Evolutionary conservation across 228 moss, liverwort and hornwort species (phyloP), one percentile per base, ranked within the genome.

Genomic region (Sphagnum magellanicum): DNA sequence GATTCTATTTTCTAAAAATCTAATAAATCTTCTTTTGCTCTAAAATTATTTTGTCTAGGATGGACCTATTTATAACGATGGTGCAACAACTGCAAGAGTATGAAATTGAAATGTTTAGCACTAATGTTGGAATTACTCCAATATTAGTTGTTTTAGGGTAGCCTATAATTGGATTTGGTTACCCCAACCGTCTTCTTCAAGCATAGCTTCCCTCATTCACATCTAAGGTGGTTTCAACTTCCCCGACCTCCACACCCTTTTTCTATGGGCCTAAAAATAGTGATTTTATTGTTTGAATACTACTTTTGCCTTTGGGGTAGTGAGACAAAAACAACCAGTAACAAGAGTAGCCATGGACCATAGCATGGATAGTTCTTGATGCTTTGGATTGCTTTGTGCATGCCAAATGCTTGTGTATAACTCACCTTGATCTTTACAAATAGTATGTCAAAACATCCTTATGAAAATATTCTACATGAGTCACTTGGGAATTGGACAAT

Each of bases 11-110:
- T 17, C 0, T 0, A 17, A 17, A 17, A 17, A 17, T 17, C 17
- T 17, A 0, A 17, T 17, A 17, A 17, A 17, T 17, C 17, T 17
- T 17, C 17, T 0, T 17, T 17, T 17, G 17, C 17, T 17, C 17
- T 17, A 17, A 17, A 17, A 17, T 17, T 55, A 12, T 55, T 0
- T 55, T 67, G 66, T 15, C 8, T 64, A 52, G 17, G 17, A 17
- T 17, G 17, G 17, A 17, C 68, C 57, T 67, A 12, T 68, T 60
- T 83, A 82, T 73, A 96, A 92, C 76, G 75, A 79, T 96, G 10
- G 95, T 84, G 51, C 86, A 92, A 74, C 95, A 92, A 81, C 75
- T 96, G 63, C 89, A 88, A 70, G 82, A 89, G 7, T 96, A 91
- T 55, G 95, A 96, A 75, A 67, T 81, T 63, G 89, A 92, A 77